Evolutionary conservation across 805 yeast genomes (phyloP), one percentile per base, ranked within the genome.

Genomic region (Candida silvatica): DNA sequence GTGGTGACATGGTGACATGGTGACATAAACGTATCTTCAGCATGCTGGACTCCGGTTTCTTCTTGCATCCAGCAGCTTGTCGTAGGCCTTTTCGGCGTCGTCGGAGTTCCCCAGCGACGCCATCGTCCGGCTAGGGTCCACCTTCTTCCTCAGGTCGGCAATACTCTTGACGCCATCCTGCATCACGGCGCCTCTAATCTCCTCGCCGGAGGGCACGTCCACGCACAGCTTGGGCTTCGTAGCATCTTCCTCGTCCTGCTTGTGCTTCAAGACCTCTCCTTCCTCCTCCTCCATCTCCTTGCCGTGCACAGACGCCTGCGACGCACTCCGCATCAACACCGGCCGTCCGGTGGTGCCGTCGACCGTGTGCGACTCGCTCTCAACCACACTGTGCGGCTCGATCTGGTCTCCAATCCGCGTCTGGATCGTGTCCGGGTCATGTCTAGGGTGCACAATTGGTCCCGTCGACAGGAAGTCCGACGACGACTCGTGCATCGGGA

Each of bases 241-340:
- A 36, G 23, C 36, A 27, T 11, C 35, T 12, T 29, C 41, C 18
- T 54, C 48, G 35, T 54, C 51, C 40, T 79, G 74, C 49, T 81
- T 77, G 56, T 84, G 95, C n/a, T n/a, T n/a, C n/a, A n/a, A n/a
- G 43, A 86, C 69, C 50, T 83, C 94, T 47, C 96, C 97, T 62
- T 87, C 97, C 53, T 87, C 97, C 41, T 77, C 78, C 52, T 86
- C 95, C 55, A 82, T 85, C 43, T 71, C 73, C 54, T 74, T 79
- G 12, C 87, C 85, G 48, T 81, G 76, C 8, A 71, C 47, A 7
- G 83, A 69, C 1, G 82, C 77, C 42, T 74, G 80, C 0, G 85
- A 77, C 4, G 72, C 60, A 4, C 78, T 73, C 44, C 80, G 66
- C 57, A 77, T 69, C 41, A 80, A 59, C 16, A 81, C 77, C 2